phyloP scores from a whole-genome alignment of 1,139 yeast genomes.

The Kodamaea alishanica region DNA sequence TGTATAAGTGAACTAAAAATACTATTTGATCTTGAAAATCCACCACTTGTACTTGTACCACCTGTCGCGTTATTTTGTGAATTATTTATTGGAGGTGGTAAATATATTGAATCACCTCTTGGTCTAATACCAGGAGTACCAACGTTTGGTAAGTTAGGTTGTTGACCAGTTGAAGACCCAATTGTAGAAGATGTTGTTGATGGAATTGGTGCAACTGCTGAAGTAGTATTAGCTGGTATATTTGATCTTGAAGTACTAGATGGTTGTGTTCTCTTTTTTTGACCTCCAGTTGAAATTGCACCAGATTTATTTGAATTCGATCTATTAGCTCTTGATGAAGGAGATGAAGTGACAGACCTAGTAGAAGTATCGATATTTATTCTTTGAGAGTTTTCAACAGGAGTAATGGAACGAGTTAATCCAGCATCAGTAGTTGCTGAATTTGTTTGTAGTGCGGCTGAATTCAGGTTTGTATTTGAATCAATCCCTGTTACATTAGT shows the following conservation, averaged over 20 bases:
- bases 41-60: constrained; percentile 2
- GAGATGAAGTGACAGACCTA: too few relatives aligned
- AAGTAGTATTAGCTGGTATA: constrained; percentile 3
- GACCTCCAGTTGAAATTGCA: not conserved
- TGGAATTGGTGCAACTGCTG: constrained; percentile 3
- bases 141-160: constrained; percentile 5
- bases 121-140: constrained; percentile 9
- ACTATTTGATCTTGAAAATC: constrained; percentile 36
- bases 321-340: too few relatives aligned
- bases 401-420: too few relatives aligned
- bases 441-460: too few relatives aligned
- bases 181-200: constrained; percentile 7
- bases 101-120: constrained; percentile 22
- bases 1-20: constrained; percentile 42
- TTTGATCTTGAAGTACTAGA: constrained; percentile 9
- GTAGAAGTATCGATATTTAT: too few relatives aligned
- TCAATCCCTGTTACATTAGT: too few relatives aligned
- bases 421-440: too few relatives aligned
- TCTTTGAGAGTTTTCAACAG: too few relatives aligned
- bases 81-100: constrained; percentile 23
- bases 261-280: not conserved
- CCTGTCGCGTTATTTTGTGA: constrained; percentile 1
- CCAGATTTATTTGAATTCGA: not conserved
- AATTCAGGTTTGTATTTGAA: too few relatives aligned
- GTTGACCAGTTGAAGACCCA: constrained; percentile 6